phyloP scores from a whole-genome alignment of 1,139 yeast genomes.

The Eremothecium sinecaudum region DNA sequence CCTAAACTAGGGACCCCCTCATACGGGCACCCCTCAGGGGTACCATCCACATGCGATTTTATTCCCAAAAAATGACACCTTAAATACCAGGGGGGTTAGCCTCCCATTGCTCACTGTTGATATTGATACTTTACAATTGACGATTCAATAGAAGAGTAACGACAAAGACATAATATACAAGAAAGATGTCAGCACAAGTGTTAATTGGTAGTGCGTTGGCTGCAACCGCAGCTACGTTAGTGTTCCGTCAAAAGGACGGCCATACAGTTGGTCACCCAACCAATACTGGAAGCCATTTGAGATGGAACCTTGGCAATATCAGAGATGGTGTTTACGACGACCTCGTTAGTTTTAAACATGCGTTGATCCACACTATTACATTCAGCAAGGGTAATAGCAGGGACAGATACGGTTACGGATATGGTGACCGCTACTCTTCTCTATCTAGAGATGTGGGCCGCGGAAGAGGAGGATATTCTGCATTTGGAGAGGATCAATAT shows the following conservation, averaged over 20 bases:
- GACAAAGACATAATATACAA: too few relatives aligned
- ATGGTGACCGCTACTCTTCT: background rate
- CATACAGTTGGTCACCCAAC: conserved; percentile 11
- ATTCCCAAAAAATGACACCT: too few relatives aligned
- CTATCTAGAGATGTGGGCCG: background rate
- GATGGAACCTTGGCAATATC: conserved; percentile 14
- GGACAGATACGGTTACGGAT: background rate
- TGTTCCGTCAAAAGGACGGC: conserved; percentile 9
- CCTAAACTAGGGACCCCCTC: too few relatives aligned
- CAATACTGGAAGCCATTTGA: conserved; percentile 12
- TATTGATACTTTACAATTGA: too few relatives aligned
- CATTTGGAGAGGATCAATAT: background rate
- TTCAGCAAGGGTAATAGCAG: conserved; percentile 5
- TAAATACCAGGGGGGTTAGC: too few relatives aligned
- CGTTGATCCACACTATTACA: conserved; percentile 6
- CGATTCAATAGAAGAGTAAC: too few relatives aligned
- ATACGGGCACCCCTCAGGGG: too few relatives aligned
- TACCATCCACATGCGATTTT: too few relatives aligned
- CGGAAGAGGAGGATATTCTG: conserved; percentile 1
- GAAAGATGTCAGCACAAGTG: conserved; percentile 14
- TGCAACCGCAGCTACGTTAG: conserved; percentile 18
- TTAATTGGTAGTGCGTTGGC: conserved; percentile 18
- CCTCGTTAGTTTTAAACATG: conserved; percentile 16
- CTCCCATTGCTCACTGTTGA: too few relatives aligned
- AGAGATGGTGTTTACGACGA: conserved; percentile 18